Base-by-base conservation (phyloP, 257 asterid species). In the Primulina tabacum region DNA sequence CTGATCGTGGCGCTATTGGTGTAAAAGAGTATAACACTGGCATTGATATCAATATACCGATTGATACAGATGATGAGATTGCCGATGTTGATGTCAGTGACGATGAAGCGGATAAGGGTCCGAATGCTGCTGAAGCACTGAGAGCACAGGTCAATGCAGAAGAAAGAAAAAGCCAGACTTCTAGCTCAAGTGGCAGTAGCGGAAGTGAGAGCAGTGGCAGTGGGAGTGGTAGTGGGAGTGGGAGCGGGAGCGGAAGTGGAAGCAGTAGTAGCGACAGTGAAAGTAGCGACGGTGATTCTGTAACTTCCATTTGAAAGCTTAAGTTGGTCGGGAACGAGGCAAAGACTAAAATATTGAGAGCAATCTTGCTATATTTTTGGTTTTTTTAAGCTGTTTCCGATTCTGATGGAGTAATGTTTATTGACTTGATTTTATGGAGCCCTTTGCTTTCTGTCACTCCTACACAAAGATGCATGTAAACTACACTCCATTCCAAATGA, bases 71-170 rank as follows among this genome's bases (percentile, higher is more conserved):
- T 43, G 97, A 91, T 63, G 99, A 94, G 85, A 88, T 86, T 72
- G 99, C 96, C 50, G 92, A 92, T 71, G 93, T 93, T 26, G 97
- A 85, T 80, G 88, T 72, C 2, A 91, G 96, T 56, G 97, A 89
- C 56, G 97, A 85, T 57, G 96, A 87, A 71, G 92, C 77, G 2
- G 88, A 79, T 38, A 83, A 87, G 70, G 91, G 92, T n/a, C 86
- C 74, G 7, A 91, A 82, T 78, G 99, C 99, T 64, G 99, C 96
- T 7, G 97, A 94, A 85, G 97, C 84, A 16, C 95, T 94, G 67
- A 78, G 89, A 82, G 96, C 91, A 7, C 94, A 87, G 82, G 89
- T 88, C 24, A 79, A 77, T 63, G 95, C 86, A 29, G 79, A 75
- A 75, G 90, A 72, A 72, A 78, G 75, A 71, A 69, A 75, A 16